These are phyloP conservation scores for Holtermannia corniformis DNA, from an alignment of 768 basidiomycete species.

Conservation along the genomic window DNA sequence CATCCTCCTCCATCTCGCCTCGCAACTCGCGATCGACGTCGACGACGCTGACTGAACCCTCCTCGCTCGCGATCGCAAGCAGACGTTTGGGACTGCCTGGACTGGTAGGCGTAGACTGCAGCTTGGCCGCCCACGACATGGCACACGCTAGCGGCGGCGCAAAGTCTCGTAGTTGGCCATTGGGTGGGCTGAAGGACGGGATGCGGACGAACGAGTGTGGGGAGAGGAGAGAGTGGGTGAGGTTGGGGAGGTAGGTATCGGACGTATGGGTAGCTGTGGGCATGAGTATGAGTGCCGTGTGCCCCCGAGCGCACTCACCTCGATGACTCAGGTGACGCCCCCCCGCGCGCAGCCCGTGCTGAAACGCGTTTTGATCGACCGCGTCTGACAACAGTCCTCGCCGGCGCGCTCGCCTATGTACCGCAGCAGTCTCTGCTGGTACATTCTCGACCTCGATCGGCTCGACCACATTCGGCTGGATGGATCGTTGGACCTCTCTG, in stretches of 20 bases:
- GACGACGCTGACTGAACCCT: constrained; percentile 29
- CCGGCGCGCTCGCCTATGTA: not conserved
- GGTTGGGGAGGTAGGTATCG: constrained; percentile 10
- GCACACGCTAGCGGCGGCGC: constrained; percentile 22
- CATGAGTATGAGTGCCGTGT: not conserved
- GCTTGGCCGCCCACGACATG: constrained; percentile 23
- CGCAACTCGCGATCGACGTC: constrained; percentile 30
- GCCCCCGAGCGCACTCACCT: constrained; percentile 12
- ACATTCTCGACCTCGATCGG: not conserved
- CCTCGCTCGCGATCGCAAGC: constrained; percentile 31
- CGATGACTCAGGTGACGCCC: constrained; percentile 9
- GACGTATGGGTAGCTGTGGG: not conserved
- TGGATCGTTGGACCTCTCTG: no score
- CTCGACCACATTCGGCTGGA: no score
- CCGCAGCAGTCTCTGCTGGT: no score
- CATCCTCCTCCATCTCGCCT: constrained; percentile 23
- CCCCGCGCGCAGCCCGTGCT: not conserved
- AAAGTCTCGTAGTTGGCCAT: constrained; percentile 24
- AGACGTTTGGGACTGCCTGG: constrained; percentile 13
- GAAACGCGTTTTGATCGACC: not conserved
- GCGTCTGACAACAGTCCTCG: not conserved
- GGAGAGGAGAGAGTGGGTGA: constrained; percentile 11
- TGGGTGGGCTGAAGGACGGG: constrained; percentile 23
- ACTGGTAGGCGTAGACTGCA: constrained; percentile 9
- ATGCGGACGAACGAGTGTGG: constrained; percentile 23